phyloP scores from a whole-genome alignment of 306 rosid species.

The Lathyrus oleraceus region DNA sequence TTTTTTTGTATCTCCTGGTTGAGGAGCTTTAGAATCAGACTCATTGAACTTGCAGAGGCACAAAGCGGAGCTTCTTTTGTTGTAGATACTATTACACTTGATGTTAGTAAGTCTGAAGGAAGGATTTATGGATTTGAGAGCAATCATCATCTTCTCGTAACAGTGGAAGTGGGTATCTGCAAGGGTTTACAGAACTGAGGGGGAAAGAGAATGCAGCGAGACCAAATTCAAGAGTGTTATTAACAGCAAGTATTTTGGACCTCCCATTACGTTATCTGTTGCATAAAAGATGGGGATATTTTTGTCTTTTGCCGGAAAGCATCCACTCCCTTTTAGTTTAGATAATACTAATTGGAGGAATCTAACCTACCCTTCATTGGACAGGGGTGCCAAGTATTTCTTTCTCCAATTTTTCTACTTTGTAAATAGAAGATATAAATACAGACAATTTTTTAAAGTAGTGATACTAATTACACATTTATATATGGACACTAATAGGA shows the following conservation, averaged over 20 bases:
- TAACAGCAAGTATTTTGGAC: slow-evolving; percentile 42
- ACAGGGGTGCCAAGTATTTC: too few relatives aligned
- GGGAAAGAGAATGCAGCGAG: slow-evolving; percentile 5
- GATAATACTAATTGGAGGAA: neutral
- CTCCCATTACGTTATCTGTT: slow-evolving; percentile 68
- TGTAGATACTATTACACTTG: slow-evolving; percentile 34
- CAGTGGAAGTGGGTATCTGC: slow-evolving; percentile 9
- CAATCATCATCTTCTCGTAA: slow-evolving; percentile 60
- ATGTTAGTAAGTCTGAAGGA: slow-evolving; percentile 40
- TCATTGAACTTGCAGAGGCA: slow-evolving; percentile 66
- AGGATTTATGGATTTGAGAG: slow-evolving; percentile 60
- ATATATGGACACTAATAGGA: too few relatives aligned
- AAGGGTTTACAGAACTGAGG: neutral
- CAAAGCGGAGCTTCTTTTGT: slow-evolving; percentile 39
- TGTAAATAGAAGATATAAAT: too few relatives aligned
- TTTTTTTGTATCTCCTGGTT: slow-evolving; percentile 64
- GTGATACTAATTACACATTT: too few relatives aligned
- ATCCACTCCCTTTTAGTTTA: neutral
- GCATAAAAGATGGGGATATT: slow-evolving; percentile 8
- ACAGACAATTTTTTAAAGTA: too few relatives aligned
- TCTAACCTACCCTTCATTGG: neutral
- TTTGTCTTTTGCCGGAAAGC: neutral
- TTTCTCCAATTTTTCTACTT: too few relatives aligned
- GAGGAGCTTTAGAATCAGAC: slow-evolving; percentile 54
- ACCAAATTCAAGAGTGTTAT: neutral